phyloP scores from a whole-genome alignment of 257 asterid genomes.

The Gentiana dahurica region DNA sequence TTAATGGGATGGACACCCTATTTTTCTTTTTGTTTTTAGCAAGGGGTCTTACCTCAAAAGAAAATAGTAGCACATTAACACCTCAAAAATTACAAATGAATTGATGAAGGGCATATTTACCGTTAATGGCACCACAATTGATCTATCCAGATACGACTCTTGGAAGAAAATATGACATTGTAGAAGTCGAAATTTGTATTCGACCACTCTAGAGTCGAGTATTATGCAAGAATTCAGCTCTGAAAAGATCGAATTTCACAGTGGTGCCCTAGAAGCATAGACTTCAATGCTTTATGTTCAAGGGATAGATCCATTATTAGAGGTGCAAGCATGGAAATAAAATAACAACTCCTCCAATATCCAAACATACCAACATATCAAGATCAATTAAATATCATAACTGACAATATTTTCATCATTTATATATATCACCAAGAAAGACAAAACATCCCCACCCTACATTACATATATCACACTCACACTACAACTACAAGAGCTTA shows the following conservation, averaged over 20 bases:
- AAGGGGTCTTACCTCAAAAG: too few species aligned
- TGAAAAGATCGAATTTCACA: neutral
- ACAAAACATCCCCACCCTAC: constrained; percentile 13
- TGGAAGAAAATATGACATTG: too few species aligned
- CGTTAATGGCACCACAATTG: too few species aligned
- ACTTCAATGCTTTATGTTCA: neutral
- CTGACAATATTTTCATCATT: neutral
- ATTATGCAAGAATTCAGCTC: too few species aligned
- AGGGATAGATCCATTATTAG: neutral
- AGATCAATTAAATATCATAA: constrained; percentile 8
- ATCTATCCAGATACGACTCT: too few species aligned
- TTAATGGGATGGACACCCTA: too few species aligned
- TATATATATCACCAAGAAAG: constrained; percentile 14
- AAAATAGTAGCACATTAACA: too few species aligned
- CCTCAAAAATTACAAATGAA: too few species aligned
- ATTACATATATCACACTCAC: constrained; percentile 9
- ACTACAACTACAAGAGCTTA: neutral
- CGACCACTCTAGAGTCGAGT: too few species aligned
- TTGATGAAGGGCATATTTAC: too few species aligned
- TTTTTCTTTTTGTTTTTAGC: too few species aligned
- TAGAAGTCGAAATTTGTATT: too few species aligned
- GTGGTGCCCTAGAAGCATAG: neutral
- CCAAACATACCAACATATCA: constrained; percentile 5
- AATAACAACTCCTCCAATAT: constrained; percentile 10
- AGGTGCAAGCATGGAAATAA: constrained; percentile 6